Percentiles rank a stretch among this genome's conserved stretches.
Conservation (phyloP, 2,329 filamentous ascomycete species). For the Verticillium alfalfae region DNA sequence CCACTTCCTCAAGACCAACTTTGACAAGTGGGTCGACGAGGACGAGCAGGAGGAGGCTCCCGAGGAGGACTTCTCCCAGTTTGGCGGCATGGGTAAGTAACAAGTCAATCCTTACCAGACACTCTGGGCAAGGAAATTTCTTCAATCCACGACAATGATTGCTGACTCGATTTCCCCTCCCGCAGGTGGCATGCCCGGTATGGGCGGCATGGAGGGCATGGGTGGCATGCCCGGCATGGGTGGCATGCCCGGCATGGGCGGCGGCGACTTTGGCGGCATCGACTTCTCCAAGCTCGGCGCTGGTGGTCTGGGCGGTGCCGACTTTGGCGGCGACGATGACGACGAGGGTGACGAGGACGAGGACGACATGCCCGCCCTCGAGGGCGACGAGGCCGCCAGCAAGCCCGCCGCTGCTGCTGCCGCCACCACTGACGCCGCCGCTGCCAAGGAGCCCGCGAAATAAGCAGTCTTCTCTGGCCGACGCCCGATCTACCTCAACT, state of each 20-base stretch:
- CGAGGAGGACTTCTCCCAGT: constrained; percentile 72
- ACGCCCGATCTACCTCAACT: not conserved
- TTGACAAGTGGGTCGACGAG: constrained; percentile 99
- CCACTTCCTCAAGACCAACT: constrained; percentile 97
- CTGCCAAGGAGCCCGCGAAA: constrained; percentile 8
- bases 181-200: constrained; percentile 50
- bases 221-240: constrained; percentile 43
- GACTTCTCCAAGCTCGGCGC: constrained; percentile 89
- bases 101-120: not conserved
- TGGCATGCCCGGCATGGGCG: constrained; percentile 39
- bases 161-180: not conserved
- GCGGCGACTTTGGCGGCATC: constrained; percentile 77
- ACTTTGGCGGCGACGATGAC: constrained; percentile 36
- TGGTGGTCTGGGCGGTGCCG: constrained; percentile 39
- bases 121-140: not conserved
- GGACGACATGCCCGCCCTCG: constrained; percentile 81
- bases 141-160: not conserved
- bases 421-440: constrained; percentile 4
- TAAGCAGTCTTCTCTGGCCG: constrained; percentile 1
- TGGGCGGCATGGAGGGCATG: constrained; percentile 44
- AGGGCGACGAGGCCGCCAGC: constrained; percentile 52
- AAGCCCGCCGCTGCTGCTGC: constrained; percentile 24
- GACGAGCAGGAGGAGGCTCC: constrained; percentile 91
- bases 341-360: constrained; percentile 59
- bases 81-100: constrained; percentile 58